Conservation (phyloP, 257 asterid genomes). For the Salvia splendens region DNA sequence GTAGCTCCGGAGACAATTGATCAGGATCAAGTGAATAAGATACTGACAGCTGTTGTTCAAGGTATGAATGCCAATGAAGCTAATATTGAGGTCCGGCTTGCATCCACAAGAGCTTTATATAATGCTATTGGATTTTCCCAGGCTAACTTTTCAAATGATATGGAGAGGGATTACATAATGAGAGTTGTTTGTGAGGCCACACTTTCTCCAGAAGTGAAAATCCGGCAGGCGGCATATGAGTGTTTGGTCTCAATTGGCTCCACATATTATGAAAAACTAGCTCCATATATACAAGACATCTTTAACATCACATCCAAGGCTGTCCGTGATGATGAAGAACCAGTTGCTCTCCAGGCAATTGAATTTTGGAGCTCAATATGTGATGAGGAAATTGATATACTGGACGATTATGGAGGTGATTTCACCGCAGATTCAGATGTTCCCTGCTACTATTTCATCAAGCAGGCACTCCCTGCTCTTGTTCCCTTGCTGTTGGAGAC, state of each 20-base stretch:
- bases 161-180: constrained; percentile 84
- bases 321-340: constrained; percentile 69
- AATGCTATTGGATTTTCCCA: constrained; percentile 86
- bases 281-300: constrained; percentile 72
- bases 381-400: constrained; percentile 79
- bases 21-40: constrained; percentile 82
- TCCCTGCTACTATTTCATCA: constrained; percentile 70
- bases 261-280: constrained; percentile 70
- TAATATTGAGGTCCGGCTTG: constrained; percentile 69
- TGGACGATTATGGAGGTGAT: constrained; percentile 73
- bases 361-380: constrained; percentile 83
- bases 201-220: constrained; percentile 70
- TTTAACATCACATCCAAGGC: constrained; percentile 77
- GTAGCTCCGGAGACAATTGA: constrained; percentile 74
- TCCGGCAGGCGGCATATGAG: constrained; percentile 83
- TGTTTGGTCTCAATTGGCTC: constrained; percentile 81
- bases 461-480: constrained; percentile 80
- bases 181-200: constrained; percentile 88
- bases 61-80: constrained; percentile 78
- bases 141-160: constrained; percentile 76
- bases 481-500: constrained; percentile 77
- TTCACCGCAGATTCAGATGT: constrained; percentile 74
- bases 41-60: constrained; percentile 83
- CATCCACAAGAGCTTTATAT: constrained; percentile 74
- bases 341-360: constrained; percentile 83